Conservation (phyloP, 164 flowering plant species). For the Nymphaea thermarum region DNA sequence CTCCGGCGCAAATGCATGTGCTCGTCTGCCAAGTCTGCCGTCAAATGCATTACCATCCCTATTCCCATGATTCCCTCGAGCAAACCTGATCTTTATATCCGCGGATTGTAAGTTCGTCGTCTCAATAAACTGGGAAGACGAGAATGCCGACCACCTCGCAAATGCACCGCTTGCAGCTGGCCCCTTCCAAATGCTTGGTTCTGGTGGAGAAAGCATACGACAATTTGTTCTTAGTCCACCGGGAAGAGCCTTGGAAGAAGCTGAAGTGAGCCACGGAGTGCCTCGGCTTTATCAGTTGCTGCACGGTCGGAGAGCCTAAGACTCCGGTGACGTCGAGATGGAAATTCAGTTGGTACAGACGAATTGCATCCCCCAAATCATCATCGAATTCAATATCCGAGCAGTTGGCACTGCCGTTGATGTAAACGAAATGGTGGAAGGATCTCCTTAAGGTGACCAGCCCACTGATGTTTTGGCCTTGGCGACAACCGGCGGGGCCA, state of each 20-base stretch:
- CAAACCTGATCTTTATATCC: slow-evolving; percentile 50
- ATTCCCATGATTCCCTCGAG: slow-evolving; percentile 55
- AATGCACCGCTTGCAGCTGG: slow-evolving; percentile 31
- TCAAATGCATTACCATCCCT: slow-evolving; percentile 49
- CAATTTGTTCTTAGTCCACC: slow-evolving; percentile 27
- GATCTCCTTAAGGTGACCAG: slow-evolving; percentile 13
- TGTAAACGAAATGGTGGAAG: slow-evolving; percentile 14
- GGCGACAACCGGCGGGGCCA: slow-evolving; percentile 21
- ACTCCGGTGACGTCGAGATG: slow-evolving; percentile 41
- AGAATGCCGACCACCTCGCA: slow-evolving; percentile 47
- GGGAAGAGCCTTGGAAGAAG: slow-evolving; percentile 33
- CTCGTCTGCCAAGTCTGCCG: slow-evolving; percentile 52
- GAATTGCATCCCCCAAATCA: slow-evolving; percentile 15
- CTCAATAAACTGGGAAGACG: slow-evolving; percentile 40
- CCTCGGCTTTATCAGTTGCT: slow-evolving; percentile 36
- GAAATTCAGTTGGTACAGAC: slow-evolving; percentile 20
- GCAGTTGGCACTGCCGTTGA: background rate
- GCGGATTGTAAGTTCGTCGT: slow-evolving; percentile 18
- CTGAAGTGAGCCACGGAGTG: slow-evolving; percentile 29
- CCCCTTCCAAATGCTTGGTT: slow-evolving; percentile 13
- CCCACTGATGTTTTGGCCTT: slow-evolving; percentile 12
- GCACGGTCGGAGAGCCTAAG: slow-evolving; percentile 42
- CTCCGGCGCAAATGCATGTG: slow-evolving; percentile 62
- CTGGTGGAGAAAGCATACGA: slow-evolving; percentile 41
- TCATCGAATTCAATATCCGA: slow-evolving; percentile 18